Evolutionary conservation across 2,329 filamentous ascomycete species (phyloP).

Genomic region (Thielaviopsis euricoi): DNA sequence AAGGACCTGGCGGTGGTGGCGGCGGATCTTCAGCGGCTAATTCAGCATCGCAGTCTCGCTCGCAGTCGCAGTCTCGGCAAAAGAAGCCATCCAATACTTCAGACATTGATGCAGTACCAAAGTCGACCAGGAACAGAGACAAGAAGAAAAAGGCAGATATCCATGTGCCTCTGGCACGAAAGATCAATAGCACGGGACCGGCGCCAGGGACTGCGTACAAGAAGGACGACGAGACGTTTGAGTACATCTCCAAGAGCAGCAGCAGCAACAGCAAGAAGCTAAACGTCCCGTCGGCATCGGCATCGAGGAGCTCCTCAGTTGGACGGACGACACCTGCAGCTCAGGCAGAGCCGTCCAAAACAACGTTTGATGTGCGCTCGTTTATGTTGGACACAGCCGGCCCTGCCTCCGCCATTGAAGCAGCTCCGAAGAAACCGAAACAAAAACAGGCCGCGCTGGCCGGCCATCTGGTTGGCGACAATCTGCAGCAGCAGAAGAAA

Average conservation of each 20-base stretch:
- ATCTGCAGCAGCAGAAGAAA: constrained; percentile 31
- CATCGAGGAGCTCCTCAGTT: background rate
- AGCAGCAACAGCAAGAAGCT: constrained; percentile 9
- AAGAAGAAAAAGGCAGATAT: constrained; percentile 46
- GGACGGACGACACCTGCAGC: background rate
- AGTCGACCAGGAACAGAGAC: constrained; percentile 24
- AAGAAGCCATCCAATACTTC: constrained; percentile 1
- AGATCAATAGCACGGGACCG: constrained; percentile 47
- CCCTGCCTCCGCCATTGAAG: constrained; percentile 16
- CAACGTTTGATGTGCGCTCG: background rate
- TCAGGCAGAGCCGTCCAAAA: background rate
- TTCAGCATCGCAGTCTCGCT: constrained; percentile 9
- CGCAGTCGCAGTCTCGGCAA: constrained; percentile 14
- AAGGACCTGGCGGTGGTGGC: constrained; percentile 23
- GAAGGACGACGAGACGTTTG: constrained; percentile 53
- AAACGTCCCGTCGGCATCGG: background rate
- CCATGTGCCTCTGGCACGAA: constrained; percentile 47
- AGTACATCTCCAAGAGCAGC: constrained; percentile 46
- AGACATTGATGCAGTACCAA: constrained; percentile 29
- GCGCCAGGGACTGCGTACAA: constrained; percentile 51
- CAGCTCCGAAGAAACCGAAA: constrained; percentile 35
- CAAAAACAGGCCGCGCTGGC: constrained; percentile 47
- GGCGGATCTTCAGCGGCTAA: constrained; percentile 13
- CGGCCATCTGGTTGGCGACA: constrained; percentile 70
- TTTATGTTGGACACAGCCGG: constrained; percentile 5